Conservation (phyloP, 768 basidiomycete species). For the Mycena metata region DNA sequence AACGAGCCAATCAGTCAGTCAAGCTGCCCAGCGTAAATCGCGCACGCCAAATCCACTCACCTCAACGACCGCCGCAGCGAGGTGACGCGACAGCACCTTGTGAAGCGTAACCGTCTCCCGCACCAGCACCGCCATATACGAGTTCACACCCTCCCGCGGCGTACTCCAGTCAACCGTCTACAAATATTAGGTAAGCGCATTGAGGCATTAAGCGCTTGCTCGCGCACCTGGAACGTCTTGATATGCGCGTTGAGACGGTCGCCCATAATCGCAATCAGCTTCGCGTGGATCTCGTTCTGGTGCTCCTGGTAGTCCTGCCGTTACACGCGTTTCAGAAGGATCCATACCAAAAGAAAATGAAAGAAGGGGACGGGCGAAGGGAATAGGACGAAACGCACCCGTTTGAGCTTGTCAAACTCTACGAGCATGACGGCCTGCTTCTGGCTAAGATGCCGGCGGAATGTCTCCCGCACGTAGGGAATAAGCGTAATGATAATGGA, state of each 20-base stretch:
- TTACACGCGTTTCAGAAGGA: conserved; percentile 30
- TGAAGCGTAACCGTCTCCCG: conserved; percentile 97
- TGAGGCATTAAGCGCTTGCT: conserved; percentile 14
- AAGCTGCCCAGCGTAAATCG: conserved; percentile 24
- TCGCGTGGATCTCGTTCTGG: conserved; percentile 98
- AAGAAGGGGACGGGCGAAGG: conserved; percentile 5
- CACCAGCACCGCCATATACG: conserved; percentile 94
- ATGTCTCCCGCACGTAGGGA: conserved; percentile 95
- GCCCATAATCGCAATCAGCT: conserved; percentile 98
- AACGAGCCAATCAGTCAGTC: conserved; percentile 28
- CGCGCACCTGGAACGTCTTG: conserved; percentile 78
- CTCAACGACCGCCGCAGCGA: conserved; percentile 84
- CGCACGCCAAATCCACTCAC: conserved; percentile 58
- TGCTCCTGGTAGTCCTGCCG: conserved; percentile 98
- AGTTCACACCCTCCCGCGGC: conserved; percentile 74
- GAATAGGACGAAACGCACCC: conserved; percentile 61
- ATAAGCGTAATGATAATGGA: conserved; percentile 95
- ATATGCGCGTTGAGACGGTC: conserved; percentile 92
- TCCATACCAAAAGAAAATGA: conserved; percentile 14
- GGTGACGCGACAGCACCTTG: conserved; percentile 94
- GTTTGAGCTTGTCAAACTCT: conserved; percentile 98
- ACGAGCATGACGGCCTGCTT: conserved; percentile 97
- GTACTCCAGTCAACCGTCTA: conserved; percentile 86
- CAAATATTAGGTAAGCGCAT: conserved; percentile 23
- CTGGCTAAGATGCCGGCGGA: conserved; percentile 91